Percentiles rank a stretch among this genome's conserved stretches.
phyloP scores from a whole-genome alignment of 2,329 filamentous ascomycete genomes.

The Plectosphaerella cucumerina region DNA sequence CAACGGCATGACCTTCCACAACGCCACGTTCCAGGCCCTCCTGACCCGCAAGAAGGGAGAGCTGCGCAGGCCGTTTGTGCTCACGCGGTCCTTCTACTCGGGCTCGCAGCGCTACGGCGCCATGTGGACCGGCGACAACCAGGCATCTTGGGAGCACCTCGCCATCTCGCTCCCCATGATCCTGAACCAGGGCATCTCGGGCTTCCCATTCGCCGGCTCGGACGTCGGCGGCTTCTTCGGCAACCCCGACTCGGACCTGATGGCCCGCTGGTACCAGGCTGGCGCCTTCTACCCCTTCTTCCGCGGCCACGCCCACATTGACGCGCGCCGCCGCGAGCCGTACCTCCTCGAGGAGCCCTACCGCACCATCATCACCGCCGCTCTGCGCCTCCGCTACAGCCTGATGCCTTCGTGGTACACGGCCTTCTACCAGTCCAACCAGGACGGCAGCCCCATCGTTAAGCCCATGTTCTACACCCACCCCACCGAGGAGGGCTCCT shows the following conservation, averaged over 20 bases:
- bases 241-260: slow-evolving; percentile 87
- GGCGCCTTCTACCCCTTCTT: slow-evolving; percentile 98
- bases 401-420: slow-evolving; percentile 95
- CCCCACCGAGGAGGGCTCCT: slow-evolving; percentile 80
- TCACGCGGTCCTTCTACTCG: slow-evolving; percentile 89
- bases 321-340: slow-evolving; percentile 88
- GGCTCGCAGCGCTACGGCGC: slow-evolving; percentile 86
- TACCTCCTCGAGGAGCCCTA: slow-evolving; percentile 85
- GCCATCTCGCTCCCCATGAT: slow-evolving; percentile 91
- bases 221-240: slow-evolving; percentile 98
- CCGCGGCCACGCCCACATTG: slow-evolving; percentile 94
- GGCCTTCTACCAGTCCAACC: slow-evolving; percentile 85
- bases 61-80: slow-evolving; percentile 78
- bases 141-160: slow-evolving; percentile 87
- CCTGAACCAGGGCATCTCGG: slow-evolving; percentile 84
- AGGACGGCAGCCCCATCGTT: slow-evolving; percentile 80
- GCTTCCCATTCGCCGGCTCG: slow-evolving; percentile 90
- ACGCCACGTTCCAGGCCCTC: slow-evolving; percentile 85
- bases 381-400: slow-evolving; percentile 82
- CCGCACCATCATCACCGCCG: slow-evolving; percentile 79
- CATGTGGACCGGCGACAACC: slow-evolving; percentile 99
- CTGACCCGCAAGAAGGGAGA: slow-evolving; percentile 83
- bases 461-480: slow-evolving; percentile 92
- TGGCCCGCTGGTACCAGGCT: slow-evolving; percentile 93
- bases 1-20: slow-evolving; percentile 92